phyloP scores from a whole-genome alignment of 805 yeast genomes.

The Candida alai region DNA sequence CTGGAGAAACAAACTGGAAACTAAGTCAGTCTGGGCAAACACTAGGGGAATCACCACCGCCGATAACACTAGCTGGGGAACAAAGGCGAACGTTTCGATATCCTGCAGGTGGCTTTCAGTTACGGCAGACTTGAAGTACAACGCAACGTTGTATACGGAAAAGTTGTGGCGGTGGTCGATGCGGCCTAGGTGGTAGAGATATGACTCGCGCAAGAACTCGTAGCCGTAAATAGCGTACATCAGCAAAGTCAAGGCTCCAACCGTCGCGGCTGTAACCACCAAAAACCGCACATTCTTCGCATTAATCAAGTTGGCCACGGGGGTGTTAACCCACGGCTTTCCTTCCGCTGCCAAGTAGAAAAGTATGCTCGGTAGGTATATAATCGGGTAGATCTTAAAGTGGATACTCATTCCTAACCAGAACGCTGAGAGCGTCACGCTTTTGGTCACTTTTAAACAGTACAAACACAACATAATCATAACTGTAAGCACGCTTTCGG shows the following conservation, averaged over 20 bases:
- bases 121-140: slow-evolving; percentile 58
- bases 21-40: slow-evolving; percentile 28
- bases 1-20: slow-evolving; percentile 36
- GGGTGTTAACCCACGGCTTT: slow-evolving; percentile 18
- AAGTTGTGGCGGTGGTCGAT: slow-evolving; percentile 95
- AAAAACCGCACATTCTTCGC: slow-evolving; percentile 22
- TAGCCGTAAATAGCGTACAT: slow-evolving; percentile 73
- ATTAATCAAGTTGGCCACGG: slow-evolving; percentile 40
- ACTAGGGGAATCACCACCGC: slow-evolving; percentile 54
- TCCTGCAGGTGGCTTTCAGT: slow-evolving; percentile 11
- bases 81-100: slow-evolving; percentile 62
- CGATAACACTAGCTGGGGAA: slow-evolving; percentile 74
- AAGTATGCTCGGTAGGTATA: slow-evolving; percentile 73
- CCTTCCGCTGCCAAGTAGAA: slow-evolving; percentile 34
- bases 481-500: slow-evolving; percentile 85
- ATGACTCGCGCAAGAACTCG: slow-evolving; percentile 74
- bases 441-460: slow-evolving; percentile 31
- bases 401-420: slow-evolving; percentile 79
- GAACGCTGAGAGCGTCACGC: slow-evolving; percentile 31
- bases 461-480: slow-evolving; percentile 61
- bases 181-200: slow-evolving; percentile 76
- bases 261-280: slow-evolving; percentile 38
- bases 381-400: slow-evolving; percentile 87
- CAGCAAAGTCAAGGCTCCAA: slow-evolving; percentile 43
- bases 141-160: slow-evolving; percentile 73